These are phyloP conservation scores for Coriaria nepalensis DNA, from an alignment of 306 rosid species.

Conservation along the genomic window DNA sequence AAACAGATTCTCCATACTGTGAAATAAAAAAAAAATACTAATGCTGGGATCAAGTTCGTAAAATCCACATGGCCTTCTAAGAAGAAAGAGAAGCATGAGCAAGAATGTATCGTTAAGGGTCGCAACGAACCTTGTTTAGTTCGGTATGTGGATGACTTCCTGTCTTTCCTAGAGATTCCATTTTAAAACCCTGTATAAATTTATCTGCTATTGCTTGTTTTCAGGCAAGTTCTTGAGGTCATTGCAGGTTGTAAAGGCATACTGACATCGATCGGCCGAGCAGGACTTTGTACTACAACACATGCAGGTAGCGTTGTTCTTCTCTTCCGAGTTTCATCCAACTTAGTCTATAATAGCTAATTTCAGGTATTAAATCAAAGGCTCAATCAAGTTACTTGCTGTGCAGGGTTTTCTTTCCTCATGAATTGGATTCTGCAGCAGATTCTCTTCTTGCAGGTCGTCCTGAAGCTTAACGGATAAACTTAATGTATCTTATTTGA, in stretches of 20 bases:
- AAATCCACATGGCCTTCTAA: constrained; percentile 73
- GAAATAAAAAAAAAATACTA: constrained; percentile 83
- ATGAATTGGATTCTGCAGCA: constrained; percentile 78
- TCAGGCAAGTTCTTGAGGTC: constrained; percentile 92
- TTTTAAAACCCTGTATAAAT: neutral
- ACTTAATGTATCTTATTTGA: neutral
- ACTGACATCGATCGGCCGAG: constrained; percentile 44
- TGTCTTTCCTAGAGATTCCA: no score
- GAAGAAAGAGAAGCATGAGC: constrained; percentile 88
- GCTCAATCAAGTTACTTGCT: neutral
- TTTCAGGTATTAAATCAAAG: neutral
- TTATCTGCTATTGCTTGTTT: constrained; percentile 13
- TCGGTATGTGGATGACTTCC: constrained; percentile 26
- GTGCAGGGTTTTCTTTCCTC: constrained; percentile 86
- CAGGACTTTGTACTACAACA: constrained; percentile 65
- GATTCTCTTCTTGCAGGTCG: constrained; percentile 53
- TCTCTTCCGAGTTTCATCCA: neutral
- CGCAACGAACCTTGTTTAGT: constrained; percentile 95
- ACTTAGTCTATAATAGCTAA: no score
- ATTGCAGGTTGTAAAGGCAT: constrained; percentile 80
- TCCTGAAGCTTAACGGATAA: constrained; percentile 16
- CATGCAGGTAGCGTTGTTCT: constrained; percentile 59
- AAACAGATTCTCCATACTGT: constrained; percentile 93
- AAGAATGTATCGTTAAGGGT: constrained; percentile 61
- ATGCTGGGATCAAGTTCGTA: constrained; percentile 71